These are phyloP conservation scores for Wallacemonas rigidus DNA, from an alignment of 208 protist genomes.

Conservation along the genomic window DNA sequence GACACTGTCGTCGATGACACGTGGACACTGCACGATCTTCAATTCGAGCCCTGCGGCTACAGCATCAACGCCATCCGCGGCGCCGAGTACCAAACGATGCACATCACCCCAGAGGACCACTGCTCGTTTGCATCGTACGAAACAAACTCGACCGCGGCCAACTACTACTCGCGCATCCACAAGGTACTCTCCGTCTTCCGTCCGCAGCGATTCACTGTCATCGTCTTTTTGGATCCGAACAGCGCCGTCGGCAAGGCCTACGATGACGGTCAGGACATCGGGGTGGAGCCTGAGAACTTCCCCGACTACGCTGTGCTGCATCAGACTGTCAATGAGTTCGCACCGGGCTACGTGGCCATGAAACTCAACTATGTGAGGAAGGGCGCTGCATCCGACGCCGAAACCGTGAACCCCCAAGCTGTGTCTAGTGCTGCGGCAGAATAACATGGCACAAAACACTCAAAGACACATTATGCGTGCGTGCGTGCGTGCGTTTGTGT, in stretches of 20 bases:
- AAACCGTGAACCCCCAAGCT: not conserved
- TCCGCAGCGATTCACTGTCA: constrained; percentile 85
- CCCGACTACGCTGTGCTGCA: constrained; percentile 70
- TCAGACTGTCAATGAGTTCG: constrained; percentile 80
- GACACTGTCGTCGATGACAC: constrained; percentile 69
- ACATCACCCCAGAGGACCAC: constrained; percentile 94
- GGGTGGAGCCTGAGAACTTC: constrained; percentile 81
- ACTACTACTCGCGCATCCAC: constrained; percentile 62
- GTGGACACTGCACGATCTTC: constrained; percentile 86
- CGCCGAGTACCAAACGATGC: constrained; percentile 93
- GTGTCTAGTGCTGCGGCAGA: no score
- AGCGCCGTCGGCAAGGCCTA: constrained; percentile 76
- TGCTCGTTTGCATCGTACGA: constrained; percentile 95
- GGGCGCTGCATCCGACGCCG: constrained; percentile 24
- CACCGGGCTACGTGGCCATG: constrained; percentile 79
- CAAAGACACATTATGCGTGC: no score
- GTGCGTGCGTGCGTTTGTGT: no score
- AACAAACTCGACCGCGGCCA: constrained; percentile 81
- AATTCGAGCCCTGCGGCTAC: constrained; percentile 95
- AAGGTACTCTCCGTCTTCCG: constrained; percentile 76
- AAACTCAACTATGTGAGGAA: constrained; percentile 82
- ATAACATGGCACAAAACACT: no score
- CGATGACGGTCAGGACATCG: constrained; percentile 55
- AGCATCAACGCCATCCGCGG: constrained; percentile 92
- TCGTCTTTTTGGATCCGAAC: constrained; percentile 82